Base-by-base conservation (phyloP, 2,329 filamentous ascomycete genomes). In the Cephalotrichum gorgonifer region DNA sequence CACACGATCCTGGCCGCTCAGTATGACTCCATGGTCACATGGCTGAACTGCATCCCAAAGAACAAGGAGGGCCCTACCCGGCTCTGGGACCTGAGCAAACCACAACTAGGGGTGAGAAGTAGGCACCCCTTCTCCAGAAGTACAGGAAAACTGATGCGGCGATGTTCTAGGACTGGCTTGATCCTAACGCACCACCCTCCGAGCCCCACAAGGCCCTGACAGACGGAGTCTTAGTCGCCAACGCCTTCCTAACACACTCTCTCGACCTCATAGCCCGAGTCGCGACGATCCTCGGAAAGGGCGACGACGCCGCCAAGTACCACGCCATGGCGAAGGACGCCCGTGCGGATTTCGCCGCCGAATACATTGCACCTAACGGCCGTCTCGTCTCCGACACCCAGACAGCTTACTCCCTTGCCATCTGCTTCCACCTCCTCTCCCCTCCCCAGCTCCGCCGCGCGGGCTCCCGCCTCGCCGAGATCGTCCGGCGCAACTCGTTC, bases 171-270 rank as follows among this genome's bases (percentile, higher is more conserved):
- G 73, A 75, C 52, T 75, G 72, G 72, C 63, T 75, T 3, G 72
- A 74, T 48, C 73, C 73, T 0, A 62, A 62, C 3, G 64, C 72
- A 1, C 71, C 72, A 0, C 60, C 65, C 0, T 60, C 69, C 1
- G 54, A 64, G 8, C 64, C 72, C 0, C 64, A 60, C 3, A 57
- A 56, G n/a, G 68, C 68, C 0, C 65, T 62, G 0, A 74, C 72
- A 0, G 60, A 67, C 31, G 57, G 62, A 0, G 57, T 60, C 2
- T 61, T 72, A 1, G 69, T 74, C 1, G 68, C 71, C 1, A 70
- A 75, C 48, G 69, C 70, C 2, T 75, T 72, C 50, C 61, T 75
- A 2, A 63, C 72, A 1, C 64, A 67, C 42, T 65, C 71, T 20
- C 69, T 70, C 0, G 56, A 60, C 6, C 50, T 71, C 0, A 58